Conservation (phyloP, 148 eudicot genomes). For the Nyssa sinensis region DNA sequence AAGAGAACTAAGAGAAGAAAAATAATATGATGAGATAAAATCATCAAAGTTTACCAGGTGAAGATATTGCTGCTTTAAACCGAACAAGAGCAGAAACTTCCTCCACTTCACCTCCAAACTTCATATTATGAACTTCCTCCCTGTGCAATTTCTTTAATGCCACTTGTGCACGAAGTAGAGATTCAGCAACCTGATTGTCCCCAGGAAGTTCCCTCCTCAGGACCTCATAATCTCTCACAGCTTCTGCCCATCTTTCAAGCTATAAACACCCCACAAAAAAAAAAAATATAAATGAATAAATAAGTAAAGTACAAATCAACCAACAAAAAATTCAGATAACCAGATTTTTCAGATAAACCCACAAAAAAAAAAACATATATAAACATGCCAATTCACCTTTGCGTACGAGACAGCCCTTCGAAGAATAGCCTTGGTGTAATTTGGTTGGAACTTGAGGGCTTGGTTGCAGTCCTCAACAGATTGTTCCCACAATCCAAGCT, state of each 20-base stretch:
- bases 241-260: conserved; percentile 38
- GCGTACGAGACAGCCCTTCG: conserved; percentile 44
- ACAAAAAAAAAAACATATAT: neutral
- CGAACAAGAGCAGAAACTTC: conserved; percentile 10
- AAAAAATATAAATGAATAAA: neutral
- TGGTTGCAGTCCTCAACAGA: conserved; percentile 44
- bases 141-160: conserved; percentile 21
- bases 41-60: conserved; percentile 13
- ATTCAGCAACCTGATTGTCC: conserved; percentile 33
- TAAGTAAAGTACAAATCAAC: neutral
- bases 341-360: neutral
- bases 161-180: conserved; percentile 29
- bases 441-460: conserved; percentile 43
- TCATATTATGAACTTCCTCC: conserved; percentile 10
- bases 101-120: neutral
- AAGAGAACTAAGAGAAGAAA: neutral
- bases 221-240: conserved; percentile 34
- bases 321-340: neutral
- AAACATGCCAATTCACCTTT: conserved; percentile 20
- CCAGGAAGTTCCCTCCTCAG: conserved; percentile 30
- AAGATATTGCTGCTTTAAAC: conserved; percentile 9
- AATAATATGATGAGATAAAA: neutral
- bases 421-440: conserved; percentile 40
- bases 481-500: conserved; percentile 42
- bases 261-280: conserved; percentile 7